Percentiles rank a stretch among this genome's conserved stretches.
Evolutionary conservation across 1,139 yeast species (phyloP).

Genomic region (Pichia sorboxylosa): DNA sequence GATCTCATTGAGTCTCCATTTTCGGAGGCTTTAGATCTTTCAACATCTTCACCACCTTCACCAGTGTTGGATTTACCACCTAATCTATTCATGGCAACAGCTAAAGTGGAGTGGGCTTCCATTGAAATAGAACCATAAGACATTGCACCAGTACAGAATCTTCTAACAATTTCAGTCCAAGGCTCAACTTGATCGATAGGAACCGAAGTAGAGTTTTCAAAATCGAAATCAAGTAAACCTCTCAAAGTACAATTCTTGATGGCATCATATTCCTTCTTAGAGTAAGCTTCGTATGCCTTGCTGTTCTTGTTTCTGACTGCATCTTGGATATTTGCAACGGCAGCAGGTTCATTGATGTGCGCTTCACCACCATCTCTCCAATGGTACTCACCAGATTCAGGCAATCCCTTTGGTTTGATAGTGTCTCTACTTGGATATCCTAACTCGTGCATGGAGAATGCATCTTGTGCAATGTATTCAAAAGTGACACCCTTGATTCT

Average conservation of each 20-base stretch:
- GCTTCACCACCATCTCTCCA: slow-evolving; percentile 99
- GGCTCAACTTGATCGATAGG: slow-evolving; percentile 98
- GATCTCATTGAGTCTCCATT: slow-evolving; percentile 98
- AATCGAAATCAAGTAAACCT: slow-evolving; percentile 87
- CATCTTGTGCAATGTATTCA: slow-evolving; percentile 93
- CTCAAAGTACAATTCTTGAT: slow-evolving; percentile 87
- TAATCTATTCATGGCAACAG: slow-evolving; percentile 95
- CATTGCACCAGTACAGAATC: slow-evolving; percentile 99
- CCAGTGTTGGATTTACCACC: slow-evolving; percentile 98
- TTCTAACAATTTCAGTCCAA: slow-evolving; percentile 96
- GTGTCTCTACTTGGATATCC: slow-evolving; percentile 78
- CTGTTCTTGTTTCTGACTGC: slow-evolving; percentile 95
- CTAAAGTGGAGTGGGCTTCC: slow-evolving; percentile 96
- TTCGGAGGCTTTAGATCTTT: slow-evolving; percentile 65
- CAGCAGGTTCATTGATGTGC: slow-evolving; percentile 88
- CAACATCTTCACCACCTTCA: slow-evolving; percentile 99
- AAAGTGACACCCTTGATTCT: slow-evolving; percentile 93
- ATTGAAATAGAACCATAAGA: slow-evolving; percentile 96
- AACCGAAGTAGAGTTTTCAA: slow-evolving; percentile 54
- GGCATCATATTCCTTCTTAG: slow-evolving; percentile 84
- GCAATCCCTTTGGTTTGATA: slow-evolving; percentile 59
- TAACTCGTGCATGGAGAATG: slow-evolving; percentile 82
- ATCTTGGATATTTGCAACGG: slow-evolving; percentile 90
- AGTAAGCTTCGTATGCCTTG: slow-evolving; percentile 80
- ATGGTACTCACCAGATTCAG: slow-evolving; percentile 95